phyloP scores from a whole-genome alignment of 2,329 filamentous ascomycete species.

The Stagonosporopsis vannaccii region DNA sequence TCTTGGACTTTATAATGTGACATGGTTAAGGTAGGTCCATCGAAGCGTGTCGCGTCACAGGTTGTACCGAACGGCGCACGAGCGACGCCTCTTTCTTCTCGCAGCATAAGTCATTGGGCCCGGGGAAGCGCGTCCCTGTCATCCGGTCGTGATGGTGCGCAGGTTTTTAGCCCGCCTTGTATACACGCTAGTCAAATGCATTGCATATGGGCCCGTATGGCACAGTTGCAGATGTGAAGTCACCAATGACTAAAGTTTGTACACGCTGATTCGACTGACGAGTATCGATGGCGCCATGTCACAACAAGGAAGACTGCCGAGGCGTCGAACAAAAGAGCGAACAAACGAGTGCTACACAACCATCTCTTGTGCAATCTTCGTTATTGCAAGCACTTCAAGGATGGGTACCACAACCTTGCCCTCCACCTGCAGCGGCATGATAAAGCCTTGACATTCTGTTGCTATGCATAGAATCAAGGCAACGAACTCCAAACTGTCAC shows the following conservation, averaged over 20 bases:
- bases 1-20: constrained; percentile 2
- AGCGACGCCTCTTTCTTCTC: constrained; percentile 1
- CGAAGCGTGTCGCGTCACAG: neutral
- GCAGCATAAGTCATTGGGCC: neutral
- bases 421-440: neutral
- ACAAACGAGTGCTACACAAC: neutral
- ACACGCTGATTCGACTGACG: neutral
- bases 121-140: constrained; percentile 6
- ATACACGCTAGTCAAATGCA: constrained; percentile 8
- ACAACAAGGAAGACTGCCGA: neutral
- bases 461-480: neutral
- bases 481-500: neutral
- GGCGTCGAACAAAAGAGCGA: neutral
- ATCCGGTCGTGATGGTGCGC: constrained; percentile 3
- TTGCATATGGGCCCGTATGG: neutral
- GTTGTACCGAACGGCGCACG: constrained; percentile 3
- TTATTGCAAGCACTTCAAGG: neutral
- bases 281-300: neutral
- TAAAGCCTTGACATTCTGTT: neutral
- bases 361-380: neutral
- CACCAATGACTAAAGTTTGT: neutral
- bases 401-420: neutral
- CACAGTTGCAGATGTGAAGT: neutral
- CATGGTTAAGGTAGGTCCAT: neutral
- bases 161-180: neutral